Base-by-base conservation (phyloP, 257 asterid species). In the Ophiorrhiza pumila region DNA sequence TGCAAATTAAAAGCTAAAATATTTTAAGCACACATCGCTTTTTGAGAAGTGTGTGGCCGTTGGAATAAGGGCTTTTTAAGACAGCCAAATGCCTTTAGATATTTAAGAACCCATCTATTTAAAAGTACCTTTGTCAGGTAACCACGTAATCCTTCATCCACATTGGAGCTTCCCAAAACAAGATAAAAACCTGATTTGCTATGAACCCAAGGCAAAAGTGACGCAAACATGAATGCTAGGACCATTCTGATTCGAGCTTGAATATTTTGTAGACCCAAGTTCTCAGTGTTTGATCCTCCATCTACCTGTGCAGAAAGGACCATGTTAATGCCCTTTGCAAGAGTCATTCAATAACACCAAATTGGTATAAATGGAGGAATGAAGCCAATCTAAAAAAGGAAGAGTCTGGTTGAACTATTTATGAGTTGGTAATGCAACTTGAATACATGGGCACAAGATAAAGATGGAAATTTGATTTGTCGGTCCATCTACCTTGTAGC, bases 141-240 rank as follows among this genome's bases (percentile, higher is more conserved):
- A 64, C 97, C 99, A 72, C 95, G 94, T 61, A 94, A 83, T 50
- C 89, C 99, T 87, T 94, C 99, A 79, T 91, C 97, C 62, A 90
- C 97, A 63, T 94, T 94, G 81, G 97, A 91, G 89, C 99, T 91
- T 78, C 99, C 97, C 68, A 94, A 78, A 76, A 94, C 99, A 77
- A 94, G 83, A 83, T 85, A 91, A 78, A 94, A 94, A n/a, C 99
- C 99, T 2, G 90, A 95, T 82, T 88, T 94, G 82, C 78, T 89
- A 79, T 94, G 99, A 76, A 90, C 96, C 99, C 99, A 94, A 35
- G 97, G 97, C 83, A 91, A 80, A 65, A 94, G 95, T 45, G 99
- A 91, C 58, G 98, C 98, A 75, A 94, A 79, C 98, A 94, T 91
- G 83, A 91, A 94, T 52, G 97, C 93, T 56, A 94, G 76, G 71